Base-by-base conservation (phyloP, 2,329 filamentous ascomycete genomes). In the Cucurbitaria berberidis region DNA sequence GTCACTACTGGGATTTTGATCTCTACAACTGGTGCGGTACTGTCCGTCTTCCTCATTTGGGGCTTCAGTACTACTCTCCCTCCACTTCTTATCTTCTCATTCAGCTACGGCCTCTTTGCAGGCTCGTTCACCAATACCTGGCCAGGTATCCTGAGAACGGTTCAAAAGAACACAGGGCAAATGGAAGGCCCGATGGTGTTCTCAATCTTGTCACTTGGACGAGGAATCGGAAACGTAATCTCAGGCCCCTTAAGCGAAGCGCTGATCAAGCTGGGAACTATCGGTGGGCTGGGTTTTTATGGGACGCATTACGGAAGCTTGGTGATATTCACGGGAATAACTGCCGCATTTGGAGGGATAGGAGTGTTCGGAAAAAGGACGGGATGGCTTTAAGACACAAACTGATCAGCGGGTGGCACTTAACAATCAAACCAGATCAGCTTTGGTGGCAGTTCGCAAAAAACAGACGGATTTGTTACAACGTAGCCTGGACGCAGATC, bases 211-310 rank as follows among this genome's bases (percentile, higher is more conserved):
- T 73, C 74, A 16, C 75, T 75, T 8, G 80, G 80, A 0, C 75
- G 79, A 30, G 81, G 80, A 0, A 74, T 83, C 32, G 81, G 81
- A 2, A 79, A 78, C 63, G 74, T 83, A 5, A 73, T 79, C 3
- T 76, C 73, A 52, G 81, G 81, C 3, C 81, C 81, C 0, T 57
- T 83, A 48, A 82, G 80, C 53, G 80, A 80, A 43, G 74, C 67
- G 18, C 13, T 41, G 6, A 22, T 41, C 4, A 41, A 27, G 15
- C 10, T 40, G 21, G 38, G 38, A 40, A 22, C 16, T 41, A 22
- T 41, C n/a, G 39, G 39, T 6, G 39, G 22, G 11, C 13, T 15
- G 19, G 39, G 22, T 5, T 18, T 41, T 7, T 41, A 41, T 41
- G 39, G 22, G 3, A 41, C 22, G 11, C 22, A 29, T 13, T 41